phyloP scores from a whole-genome alignment of 108 stramenopile genomes.

The Ochromonas danica region DNA sequence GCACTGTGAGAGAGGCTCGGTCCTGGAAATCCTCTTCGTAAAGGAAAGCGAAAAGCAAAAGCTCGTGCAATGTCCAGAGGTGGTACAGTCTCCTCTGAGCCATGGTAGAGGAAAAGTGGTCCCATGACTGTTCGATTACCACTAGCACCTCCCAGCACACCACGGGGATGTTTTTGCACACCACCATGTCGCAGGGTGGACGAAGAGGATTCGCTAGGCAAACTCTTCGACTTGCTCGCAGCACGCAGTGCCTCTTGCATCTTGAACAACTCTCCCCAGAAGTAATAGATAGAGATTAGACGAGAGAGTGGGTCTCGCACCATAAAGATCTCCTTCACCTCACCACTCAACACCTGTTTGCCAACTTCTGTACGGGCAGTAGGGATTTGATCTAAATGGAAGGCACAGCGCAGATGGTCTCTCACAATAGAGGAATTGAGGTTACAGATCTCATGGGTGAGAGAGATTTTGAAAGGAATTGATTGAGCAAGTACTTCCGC shows the following conservation, averaged over 20 bases:
- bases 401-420: neutral
- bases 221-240: neutral
- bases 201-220: neutral
- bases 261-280: constrained; percentile 33
- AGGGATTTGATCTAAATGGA: neutral
- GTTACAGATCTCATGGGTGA: constrained; percentile 14
- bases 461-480: constrained; percentile 11
- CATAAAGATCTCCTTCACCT: constrained; percentile 11
- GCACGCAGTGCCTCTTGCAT: neutral
- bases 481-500: neutral
- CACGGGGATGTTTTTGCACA: neutral
- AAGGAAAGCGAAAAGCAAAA: neutral
- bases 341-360: neutral
- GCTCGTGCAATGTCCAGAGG: neutral
- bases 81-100: constrained; percentile 5
- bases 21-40: neutral
- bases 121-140: neutral
- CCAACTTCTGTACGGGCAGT: neutral
- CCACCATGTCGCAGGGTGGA: neutral
- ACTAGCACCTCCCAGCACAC: neutral
- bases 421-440: neutral
- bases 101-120: constrained; percentile 3
- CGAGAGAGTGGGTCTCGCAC: constrained; percentile 22
- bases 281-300: constrained; percentile 22
- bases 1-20: neutral